Base-by-base conservation (phyloP, 2,329 filamentous ascomycete genomes). In the Ramularia collo-cygni region DNA sequence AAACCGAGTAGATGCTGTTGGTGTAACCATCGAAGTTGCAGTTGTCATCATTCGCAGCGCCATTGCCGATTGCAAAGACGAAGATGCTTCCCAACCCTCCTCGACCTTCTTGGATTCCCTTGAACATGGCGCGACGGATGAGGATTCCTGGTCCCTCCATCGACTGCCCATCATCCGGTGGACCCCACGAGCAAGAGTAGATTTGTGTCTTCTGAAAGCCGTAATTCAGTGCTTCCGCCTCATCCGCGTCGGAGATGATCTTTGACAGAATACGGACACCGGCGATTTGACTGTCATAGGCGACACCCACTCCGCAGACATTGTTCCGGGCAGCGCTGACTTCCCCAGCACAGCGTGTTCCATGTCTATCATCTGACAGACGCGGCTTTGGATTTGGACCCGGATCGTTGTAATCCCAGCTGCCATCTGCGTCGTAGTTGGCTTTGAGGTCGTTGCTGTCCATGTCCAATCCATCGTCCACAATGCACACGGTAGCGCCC, bases 1-100 rank as follows among this genome's bases (percentile, higher is more conserved):
- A 95, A 54, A 98, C 92, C 62, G 88, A 95, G 72, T 96, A 98
- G 55, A 98, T 98, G 60, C 89, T 95, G 70, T 98, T 98, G 44
- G 92, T 98, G 66, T 98, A 98, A 28, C 92, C 92, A 60, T 98
- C 92, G 61, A 98, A 98, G 63, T 98, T 98, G 74, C 92, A 98
- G 65, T 98, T 96, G 63, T 98, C 92, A 33, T 85, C 89, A 49
- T 71, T 78, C 3, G 73, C 71, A 8, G 90, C 93, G 42, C 92
- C 92, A 58, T 98, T 98, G 43, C 92, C 92, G 51, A 90, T 89
- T 30, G 92, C 92, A 64, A 98, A 98, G 39, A 98, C 92, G 57
- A 88, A 98, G 51, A 98, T 85, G 18, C 87, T 94, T 7, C 92
- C 92, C 38, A 81, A 78, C 3, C 88, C 86, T 35, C 69, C 73